Evolutionary conservation across 345 rosid genomes (phyloP), one percentile per base, ranked within the genome.

Genomic region (Gossypium turneri): DNA sequence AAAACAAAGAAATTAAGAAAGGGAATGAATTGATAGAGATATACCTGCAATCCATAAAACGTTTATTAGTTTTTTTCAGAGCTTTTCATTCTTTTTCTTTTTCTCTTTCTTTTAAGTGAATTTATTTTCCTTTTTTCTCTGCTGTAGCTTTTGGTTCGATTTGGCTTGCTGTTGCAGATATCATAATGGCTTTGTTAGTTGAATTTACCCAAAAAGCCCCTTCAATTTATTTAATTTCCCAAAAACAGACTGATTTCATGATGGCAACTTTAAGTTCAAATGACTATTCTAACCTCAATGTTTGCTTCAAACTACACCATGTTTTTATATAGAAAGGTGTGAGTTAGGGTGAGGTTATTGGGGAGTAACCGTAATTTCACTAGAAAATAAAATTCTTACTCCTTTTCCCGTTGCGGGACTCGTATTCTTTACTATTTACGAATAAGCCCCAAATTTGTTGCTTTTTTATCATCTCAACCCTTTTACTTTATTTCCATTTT

Each of bases 91-190:
- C 22, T 15, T 50, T 50, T 50, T 41, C 17, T 43, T 65, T 66
- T 44, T 24, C 53, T 56, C 53, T 56, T 48, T 71, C 67, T 70
- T 38, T 10, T 3, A 13, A 72, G 44, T 13, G 70, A 62, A 10
- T 52, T 52, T 70, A 52, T 17, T 70, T 70, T 70, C 34, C 15
- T 44, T 44, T 67, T 76, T 13, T 73, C 27, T 27, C 15, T 48
- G 50, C 13, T 58, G 45, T 67, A 20, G 72, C 72, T 75, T 56
- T 71, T 57, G 79, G 47, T 74, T 81, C 75, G 81, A 75, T 60
- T 78, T 55, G 79, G 59, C 56, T 59, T 67, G 84, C 81, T 52
- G 77, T 12, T 78, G 81, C 79, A 75, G 84, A 81, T 78, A 75
- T 74, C 66, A 77, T 71, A 63, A 70, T 81, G 64, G 52, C 80